phyloP scores from a whole-genome alignment of 768 basidiomycete genomes.

The Suillus discolor region DNA sequence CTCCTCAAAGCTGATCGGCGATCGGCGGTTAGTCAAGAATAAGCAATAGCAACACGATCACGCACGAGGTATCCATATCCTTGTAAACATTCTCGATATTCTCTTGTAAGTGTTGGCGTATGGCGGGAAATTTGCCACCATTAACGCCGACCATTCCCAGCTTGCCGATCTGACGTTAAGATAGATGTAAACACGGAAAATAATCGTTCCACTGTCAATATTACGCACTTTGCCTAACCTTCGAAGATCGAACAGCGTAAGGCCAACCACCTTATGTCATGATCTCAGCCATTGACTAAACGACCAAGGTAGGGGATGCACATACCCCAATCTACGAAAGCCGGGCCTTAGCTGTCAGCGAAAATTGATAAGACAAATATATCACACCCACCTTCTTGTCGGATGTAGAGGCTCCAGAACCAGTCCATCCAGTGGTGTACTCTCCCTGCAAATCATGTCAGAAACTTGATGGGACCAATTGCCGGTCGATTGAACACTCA shows the following conservation, averaged over 20 bases:
- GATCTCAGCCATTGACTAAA: slow-evolving; percentile 18
- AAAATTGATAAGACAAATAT: neutral
- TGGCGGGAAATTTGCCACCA: slow-evolving; percentile 85
- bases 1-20: slow-evolving; percentile 62
- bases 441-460: slow-evolving; percentile 55
- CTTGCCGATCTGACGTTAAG: slow-evolving; percentile 53
- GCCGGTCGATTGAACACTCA: slow-evolving; percentile 22
- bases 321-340: slow-evolving; percentile 65
- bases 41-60: neutral
- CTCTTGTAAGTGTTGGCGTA: slow-evolving; percentile 75
- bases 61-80: slow-evolving; percentile 83
- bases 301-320: slow-evolving; percentile 13
- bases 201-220: slow-evolving; percentile 5
- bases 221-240: slow-evolving; percentile 71
- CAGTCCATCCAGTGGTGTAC: slow-evolving; percentile 95
- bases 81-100: slow-evolving; percentile 87
- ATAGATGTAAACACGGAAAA: slow-evolving; percentile 15
- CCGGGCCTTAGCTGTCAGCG: neutral
- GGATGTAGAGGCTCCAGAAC: slow-evolving; percentile 88
- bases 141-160: slow-evolving; percentile 90
- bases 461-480: slow-evolving; percentile 3
- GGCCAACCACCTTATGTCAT: slow-evolving; percentile 71
- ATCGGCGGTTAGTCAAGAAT: neutral
- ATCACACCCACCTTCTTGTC: slow-evolving; percentile 84
- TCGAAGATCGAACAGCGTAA: slow-evolving; percentile 89